A percentile compares a stretch with the other conserved stretches of the same genome.
Conservation (phyloP, 805 yeast genomes). For the Lipomyces orientalis region DNA sequence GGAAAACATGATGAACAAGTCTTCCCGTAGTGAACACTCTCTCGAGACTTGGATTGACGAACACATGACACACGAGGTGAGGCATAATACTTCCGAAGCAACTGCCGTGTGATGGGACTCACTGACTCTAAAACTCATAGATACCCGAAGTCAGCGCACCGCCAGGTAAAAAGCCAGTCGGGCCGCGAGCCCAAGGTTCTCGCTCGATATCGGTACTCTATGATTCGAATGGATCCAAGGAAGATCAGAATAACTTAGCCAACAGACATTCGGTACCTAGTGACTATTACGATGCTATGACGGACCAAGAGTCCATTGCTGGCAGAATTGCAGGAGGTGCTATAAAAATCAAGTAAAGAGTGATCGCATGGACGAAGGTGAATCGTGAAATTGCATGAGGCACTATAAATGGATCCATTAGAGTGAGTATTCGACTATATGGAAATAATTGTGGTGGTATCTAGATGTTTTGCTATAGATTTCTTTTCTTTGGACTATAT, state of each 20-base stretch:
- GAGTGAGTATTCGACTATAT: neutral
- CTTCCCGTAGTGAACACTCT: slow-evolving; percentile 1
- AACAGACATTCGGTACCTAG: neutral
- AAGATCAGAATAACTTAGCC: neutral
- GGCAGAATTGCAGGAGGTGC: neutral
- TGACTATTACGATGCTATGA: neutral
- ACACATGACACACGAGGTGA: neutral
- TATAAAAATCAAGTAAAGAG: neutral
- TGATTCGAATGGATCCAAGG: neutral
- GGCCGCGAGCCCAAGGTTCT: neutral
- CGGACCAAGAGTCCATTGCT: neutral
- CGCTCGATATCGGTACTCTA: neutral
- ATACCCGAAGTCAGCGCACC: neutral
- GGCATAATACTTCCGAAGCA: neutral
- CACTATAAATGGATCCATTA: neutral
- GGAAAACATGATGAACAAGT: neutral
- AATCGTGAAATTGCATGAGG: neutral
- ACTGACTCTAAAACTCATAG: neutral
- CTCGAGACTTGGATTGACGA: slow-evolving; percentile 11
- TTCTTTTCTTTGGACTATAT: neutral
- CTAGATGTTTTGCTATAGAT: neutral
- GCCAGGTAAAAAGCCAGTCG: neutral
- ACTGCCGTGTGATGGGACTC: neutral
- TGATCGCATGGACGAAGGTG: neutral
- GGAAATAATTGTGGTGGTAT: neutral